Base-by-base conservation (phyloP, 2,329 filamentous ascomycete species). In the Exophiala viscosa region DNA sequence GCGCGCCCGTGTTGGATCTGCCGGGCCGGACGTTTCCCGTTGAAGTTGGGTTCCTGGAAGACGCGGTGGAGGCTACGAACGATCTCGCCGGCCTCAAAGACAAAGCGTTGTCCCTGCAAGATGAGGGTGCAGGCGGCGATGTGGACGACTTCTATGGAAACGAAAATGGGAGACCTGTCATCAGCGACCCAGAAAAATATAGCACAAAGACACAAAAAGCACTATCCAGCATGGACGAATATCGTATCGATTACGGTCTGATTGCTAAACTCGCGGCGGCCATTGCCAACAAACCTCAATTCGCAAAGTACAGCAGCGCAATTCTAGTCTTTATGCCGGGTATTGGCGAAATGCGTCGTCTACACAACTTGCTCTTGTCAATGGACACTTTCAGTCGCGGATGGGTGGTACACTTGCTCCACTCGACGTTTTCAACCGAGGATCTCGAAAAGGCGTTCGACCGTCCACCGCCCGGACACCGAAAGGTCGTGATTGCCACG, bases 21-120 rank as follows among this genome's bases (percentile, higher is more conserved):
- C 93, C 93, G 2, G 93, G 93, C 0, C 83, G 93, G 42, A 97
- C 92, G 0, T 99, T 95, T 65, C 92, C 93, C 0, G 93, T 99
- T 2, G 79, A 89, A 62, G 88, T 91, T 34, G 85, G 83, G 57
- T 97, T 88, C 65, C 77, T 99, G 1, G 93, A 99, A 68, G 93
- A 99, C 71, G 93, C 90, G 1, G 82, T 99, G 28, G 90, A 97
- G 67, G 66, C 90, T 48, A 96, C 91, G 1, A 85, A 87, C 6
- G 93, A 92, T 65, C 79, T 67, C 42, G 63, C 88, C 14, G 7
- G 70, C 62, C 39, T 63, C 33, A 53, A 57, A 11, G 55, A 54
- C 31, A 47, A 66, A 66, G 38, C 60, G 5, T 13, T 50, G 14
- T 28, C 65, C 34, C 62, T 65, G 50, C 58, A 65, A 65, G 59